Conservation (phyloP, 2,329 filamentous ascomycete genomes). For the Truncatella angustata region DNA sequence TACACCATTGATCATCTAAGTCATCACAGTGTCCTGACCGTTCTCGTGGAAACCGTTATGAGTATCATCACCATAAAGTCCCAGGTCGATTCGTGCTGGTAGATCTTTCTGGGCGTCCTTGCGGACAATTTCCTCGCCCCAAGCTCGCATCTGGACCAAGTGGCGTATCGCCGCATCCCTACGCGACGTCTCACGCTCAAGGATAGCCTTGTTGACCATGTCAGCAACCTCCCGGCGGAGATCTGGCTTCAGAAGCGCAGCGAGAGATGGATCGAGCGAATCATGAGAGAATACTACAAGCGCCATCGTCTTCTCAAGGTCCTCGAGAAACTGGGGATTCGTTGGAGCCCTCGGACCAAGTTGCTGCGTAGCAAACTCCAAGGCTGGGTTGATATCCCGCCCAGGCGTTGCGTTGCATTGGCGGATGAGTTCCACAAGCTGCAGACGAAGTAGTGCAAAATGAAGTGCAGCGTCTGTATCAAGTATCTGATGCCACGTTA, state of each 20-base stretch:
- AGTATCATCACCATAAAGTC: slow-evolving; percentile 29
- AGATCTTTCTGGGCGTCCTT: slow-evolving; percentile 37
- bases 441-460: slow-evolving; percentile 84
- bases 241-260: slow-evolving; percentile 73
- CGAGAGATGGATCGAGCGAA: slow-evolving; percentile 71
- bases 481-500: slow-evolving; percentile 63
- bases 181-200: slow-evolving; percentile 68
- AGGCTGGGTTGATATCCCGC: slow-evolving; percentile 73
- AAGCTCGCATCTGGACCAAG: slow-evolving; percentile 77
- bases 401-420: slow-evolving; percentile 63
- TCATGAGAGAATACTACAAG: slow-evolving; percentile 86
- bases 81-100: slow-evolving; percentile 39
- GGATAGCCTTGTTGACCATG: slow-evolving; percentile 84
- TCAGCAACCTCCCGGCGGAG: slow-evolving; percentile 82
- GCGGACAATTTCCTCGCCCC: slow-evolving; percentile 70
- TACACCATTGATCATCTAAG: slow-evolving; percentile 28
- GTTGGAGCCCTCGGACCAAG: slow-evolving; percentile 84
- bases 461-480: slow-evolving; percentile 81
- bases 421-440: slow-evolving; percentile 91
- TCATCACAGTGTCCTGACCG: slow-evolving; percentile 51
- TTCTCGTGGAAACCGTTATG: slow-evolving; percentile 31
- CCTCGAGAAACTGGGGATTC: slow-evolving; percentile 76
- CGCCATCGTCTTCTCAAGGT: slow-evolving; percentile 90
- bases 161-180: slow-evolving; percentile 80
- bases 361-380: slow-evolving; percentile 85